Base-by-base conservation (phyloP, 345 rosid genomes). In the Moringa oleifera region DNA sequence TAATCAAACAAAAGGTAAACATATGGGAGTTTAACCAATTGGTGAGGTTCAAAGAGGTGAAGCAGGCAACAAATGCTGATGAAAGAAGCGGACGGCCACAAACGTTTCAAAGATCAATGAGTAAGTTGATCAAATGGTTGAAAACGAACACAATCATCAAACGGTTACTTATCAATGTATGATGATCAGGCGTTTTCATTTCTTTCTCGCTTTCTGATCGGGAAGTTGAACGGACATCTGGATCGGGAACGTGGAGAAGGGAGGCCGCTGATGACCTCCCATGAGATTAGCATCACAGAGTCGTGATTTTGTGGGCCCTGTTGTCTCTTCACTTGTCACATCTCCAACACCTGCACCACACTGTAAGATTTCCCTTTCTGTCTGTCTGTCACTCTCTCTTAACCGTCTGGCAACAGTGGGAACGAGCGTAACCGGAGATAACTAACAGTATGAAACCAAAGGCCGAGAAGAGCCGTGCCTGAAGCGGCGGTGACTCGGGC, bases 391-490 rank as follows among this genome's bases (percentile, higher is more conserved):
- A 19, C 22, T 12, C 16, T 33, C 21, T 9, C 25, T 9, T 63
- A 51, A 18, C 12, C 18, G 41, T 11, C 21, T 11, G 33, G 20
- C 20, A 53, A 6, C 36, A 21, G 18, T 6, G 58, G 20, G 69
- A 19, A 8, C 25, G 58, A 2, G 47, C 19, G 19, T 22, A 55
- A 25, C 20, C 25, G 20, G 41, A 61, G 41, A 59, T 49, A 55
- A 25, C 19, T 21, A 12, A 52, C 61, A 46, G 64, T 55, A 53
- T 57, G 68, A 62, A 36, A 67, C 9, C 45, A 18, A 53, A 53
- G 69, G 64, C 66, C 57, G 66, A 68, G 73, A 58, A 66, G 46
- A 64, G 55, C 41, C 63, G 67, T 60, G 53, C 55, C 50, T 64
- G 41, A 67, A 46, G 52, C 57, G 54, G 62, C 47, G 47, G 47